Evolutionary conservation across 2,329 filamentous ascomycete species (phyloP), one percentile per base, ranked within the genome.

Genomic region (Aspergillus flavus): DNA sequence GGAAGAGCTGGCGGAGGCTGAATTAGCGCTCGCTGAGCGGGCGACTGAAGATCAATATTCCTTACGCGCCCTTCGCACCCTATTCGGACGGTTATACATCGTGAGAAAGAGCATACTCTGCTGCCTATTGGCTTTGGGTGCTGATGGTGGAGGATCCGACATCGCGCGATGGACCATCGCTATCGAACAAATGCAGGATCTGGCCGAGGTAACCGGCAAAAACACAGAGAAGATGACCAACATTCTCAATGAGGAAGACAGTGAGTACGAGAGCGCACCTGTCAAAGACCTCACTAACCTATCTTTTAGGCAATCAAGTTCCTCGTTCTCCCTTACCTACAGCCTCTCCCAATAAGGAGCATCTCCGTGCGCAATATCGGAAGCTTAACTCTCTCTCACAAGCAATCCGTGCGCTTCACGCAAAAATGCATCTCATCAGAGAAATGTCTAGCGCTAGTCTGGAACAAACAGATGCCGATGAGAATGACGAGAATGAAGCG

Each of bases 381-480:
- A 94, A 96, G 74, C 87, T 99, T 48, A 93, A 92, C 72, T 91
- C 91, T 1, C 84, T 99, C 39, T 97, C 93, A 0, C 92, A 93
- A 61, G 94, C 93, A 19, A 96, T 98, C 65, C 89, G 94, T 32
- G 92, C 92, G 12, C 84, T 99, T 56, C 94, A 98, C 78, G 95
- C 95, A 41, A 99, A 98, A 78, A 88, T 99, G 81, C 93, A 96
- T 64, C 84, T 99, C 9, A 81, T 98, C 60, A 89, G 93, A 57
- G 95, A 99, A 76, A 93, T 97, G 76, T 96, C 93, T 0, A 92
- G 92, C 73, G 87, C 87, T 64, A 88, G 88, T 50, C 79, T 97
- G 32, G 91, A 96, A 71, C 88, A 90, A 69, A 88, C 91, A 43
- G 87, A 81, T 65, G 76, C 83, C 6, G 87, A 88, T 4, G 91